Conservation (phyloP, 768 basidiomycete species). For the Leccinum pellstonianum region DNA sequence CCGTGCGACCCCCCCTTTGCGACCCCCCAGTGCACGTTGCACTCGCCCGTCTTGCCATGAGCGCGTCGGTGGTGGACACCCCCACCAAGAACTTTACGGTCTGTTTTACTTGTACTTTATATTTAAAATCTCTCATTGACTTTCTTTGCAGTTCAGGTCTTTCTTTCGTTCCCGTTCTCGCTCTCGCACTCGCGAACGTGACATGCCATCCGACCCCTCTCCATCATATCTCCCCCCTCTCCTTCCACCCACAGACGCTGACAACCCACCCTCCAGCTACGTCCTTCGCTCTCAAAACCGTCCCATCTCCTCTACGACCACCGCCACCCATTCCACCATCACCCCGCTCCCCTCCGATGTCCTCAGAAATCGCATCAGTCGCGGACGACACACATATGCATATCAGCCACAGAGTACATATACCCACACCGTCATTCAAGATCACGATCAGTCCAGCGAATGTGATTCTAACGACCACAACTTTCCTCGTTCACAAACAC, state of each 20-base stretch:
- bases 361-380: constrained; percentile 18
- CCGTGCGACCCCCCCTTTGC: neutral
- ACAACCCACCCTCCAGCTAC: constrained; percentile 22
- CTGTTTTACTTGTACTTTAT: neutral
- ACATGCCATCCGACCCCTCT: constrained; percentile 11
- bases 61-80: neutral
- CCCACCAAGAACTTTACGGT: neutral
- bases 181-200: constrained; percentile 38
- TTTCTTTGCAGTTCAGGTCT: constrained; percentile 48
- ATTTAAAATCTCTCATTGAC: neutral
- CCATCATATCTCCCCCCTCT: neutral
- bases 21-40: neutral
- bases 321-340: constrained; percentile 59
- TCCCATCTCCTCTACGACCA: constrained; percentile 65
- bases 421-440: constrained; percentile 8
- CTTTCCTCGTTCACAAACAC: constrained; percentile 29
- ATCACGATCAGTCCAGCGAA: constrained; percentile 17
- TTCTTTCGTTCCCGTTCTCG: constrained; percentile 57
- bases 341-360: constrained; percentile 53
- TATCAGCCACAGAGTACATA: constrained; percentile 15
- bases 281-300: constrained; percentile 49
- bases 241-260: constrained; percentile 8
- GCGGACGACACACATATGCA: constrained; percentile 19
- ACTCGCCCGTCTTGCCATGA: neutral
- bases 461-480: constrained; percentile 22